These are phyloP conservation scores for Zygoascus sp. DNA, from an alignment of 1,139 yeast genomes.

Conservation along the genomic window DNA sequence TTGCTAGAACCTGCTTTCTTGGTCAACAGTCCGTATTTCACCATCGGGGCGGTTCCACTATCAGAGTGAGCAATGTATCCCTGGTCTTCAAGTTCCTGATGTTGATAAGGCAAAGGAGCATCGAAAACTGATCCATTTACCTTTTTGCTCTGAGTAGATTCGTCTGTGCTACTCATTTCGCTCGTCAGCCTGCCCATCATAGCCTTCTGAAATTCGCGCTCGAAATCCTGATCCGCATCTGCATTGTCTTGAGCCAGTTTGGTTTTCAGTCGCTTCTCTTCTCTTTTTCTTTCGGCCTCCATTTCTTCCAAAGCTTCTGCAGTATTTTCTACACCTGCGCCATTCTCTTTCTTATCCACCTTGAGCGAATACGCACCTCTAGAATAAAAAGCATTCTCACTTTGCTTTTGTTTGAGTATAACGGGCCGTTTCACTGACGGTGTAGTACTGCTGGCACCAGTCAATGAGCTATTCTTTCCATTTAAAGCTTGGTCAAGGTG, in stretches of 20 bases:
- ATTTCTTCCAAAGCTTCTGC: not conserved
- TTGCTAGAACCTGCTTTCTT: constrained; percentile 24
- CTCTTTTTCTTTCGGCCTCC: constrained; percentile 12
- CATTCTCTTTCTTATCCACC: not conserved
- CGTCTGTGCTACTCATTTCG: constrained; percentile 6
- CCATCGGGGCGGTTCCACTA: no score
- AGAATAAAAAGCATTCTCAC: not conserved
- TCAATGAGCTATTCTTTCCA: constrained; percentile 24
- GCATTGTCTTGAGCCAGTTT: constrained; percentile 19
- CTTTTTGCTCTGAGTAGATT: not conserved
- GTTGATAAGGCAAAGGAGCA: constrained; percentile 9
- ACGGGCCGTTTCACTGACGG: constrained; percentile 16
- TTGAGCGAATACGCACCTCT: not conserved
- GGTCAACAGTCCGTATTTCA: constrained; percentile 27
- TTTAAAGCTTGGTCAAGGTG: constrained; percentile 29
- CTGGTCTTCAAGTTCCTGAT: not conserved
- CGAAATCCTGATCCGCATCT: constrained; percentile 16
- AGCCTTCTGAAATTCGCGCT: constrained; percentile 30
- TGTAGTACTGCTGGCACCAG: constrained; percentile 8
- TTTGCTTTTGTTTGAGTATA: constrained; percentile 16
- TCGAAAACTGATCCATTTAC: not conserved
- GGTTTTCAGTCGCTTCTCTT: constrained; percentile 17
- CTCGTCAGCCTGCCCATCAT: constrained; percentile 32
- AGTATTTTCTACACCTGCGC: no score
- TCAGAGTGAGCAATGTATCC: no score